These are phyloP conservation scores for Xylaria curta DNA, from an alignment of 495 filamentous ascomycete genomes.

Conservation along the genomic window DNA sequence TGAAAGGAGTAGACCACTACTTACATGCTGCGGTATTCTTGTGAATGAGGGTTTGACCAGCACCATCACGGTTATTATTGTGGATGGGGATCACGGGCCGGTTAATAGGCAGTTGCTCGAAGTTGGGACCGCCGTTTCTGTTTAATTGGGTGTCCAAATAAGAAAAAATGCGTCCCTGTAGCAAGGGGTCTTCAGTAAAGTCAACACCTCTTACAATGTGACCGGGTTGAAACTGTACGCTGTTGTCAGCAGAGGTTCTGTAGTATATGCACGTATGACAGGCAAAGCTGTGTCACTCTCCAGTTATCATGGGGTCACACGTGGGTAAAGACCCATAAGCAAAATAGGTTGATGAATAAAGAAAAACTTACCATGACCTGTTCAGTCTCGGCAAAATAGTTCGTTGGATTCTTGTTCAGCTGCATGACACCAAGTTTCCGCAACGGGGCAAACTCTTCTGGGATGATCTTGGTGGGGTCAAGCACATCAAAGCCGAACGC, in stretches of 20 bases:
- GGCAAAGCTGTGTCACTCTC: background rate
- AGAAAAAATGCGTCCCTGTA: constrained; percentile 76
- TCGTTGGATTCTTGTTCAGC: constrained; percentile 71
- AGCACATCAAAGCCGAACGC: constrained; percentile 74
- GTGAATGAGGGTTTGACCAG: constrained; percentile 61
- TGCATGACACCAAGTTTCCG: constrained; percentile 70
- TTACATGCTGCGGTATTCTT: constrained; percentile 56
- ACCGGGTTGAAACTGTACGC: constrained; percentile 57
- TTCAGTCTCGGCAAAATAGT: constrained; percentile 84
- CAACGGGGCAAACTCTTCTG: constrained; percentile 73
- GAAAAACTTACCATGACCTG: constrained; percentile 65
- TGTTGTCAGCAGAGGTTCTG: background rate
- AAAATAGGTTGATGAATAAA: background rate
- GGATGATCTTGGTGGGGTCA: constrained; percentile 79
- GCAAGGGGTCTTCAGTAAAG: constrained; percentile 75
- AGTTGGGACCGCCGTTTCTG: constrained; percentile 75
- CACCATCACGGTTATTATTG: constrained; percentile 77
- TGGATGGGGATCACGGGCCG: constrained; percentile 66
- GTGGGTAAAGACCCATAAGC: background rate
- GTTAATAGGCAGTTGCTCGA: constrained; percentile 79
- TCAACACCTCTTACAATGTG: constrained; percentile 74
- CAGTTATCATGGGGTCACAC: background rate
- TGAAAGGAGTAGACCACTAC: constrained; percentile 10
- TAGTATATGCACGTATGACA: background rate
- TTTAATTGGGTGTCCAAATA: constrained; percentile 80